Base-by-base conservation (phyloP, 495 filamentous ascomycete genomes). In the Penicillium lagena region DNA sequence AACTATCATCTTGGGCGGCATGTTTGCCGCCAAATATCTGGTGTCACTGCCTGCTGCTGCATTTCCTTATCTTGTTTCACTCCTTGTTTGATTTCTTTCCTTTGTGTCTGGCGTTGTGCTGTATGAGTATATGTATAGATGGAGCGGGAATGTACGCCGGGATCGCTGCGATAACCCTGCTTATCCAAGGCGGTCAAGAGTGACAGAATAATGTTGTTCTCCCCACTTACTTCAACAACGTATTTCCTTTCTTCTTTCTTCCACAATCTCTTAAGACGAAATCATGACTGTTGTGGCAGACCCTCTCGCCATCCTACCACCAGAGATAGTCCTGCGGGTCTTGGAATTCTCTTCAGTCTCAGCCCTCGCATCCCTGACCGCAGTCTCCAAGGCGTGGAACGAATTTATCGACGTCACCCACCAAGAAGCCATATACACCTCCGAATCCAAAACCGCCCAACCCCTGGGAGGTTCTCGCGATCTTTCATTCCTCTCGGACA, bases 371-470 rank as follows among this genome's bases (percentile, higher is more conserved):
- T 56, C 62, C 14, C 53, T 70, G 34, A 64, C 59, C 12, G 45
- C 54, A 1, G 50, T 57, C n/a, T 67, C 64, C 13, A 60, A 58
- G 22, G 62, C 64, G 29, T 70, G 66, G 66, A 62, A 68, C 44
- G 38, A 46, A 35, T 68, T 70, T 43, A 70, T 70, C 50, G 66
- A 70, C 51, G 47, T 58, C 53, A 65, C 63, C 5, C 64, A 70
- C 45, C 66, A 62, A 56, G 54, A 70, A 32, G 58, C 63, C 9
- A 68, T 70, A 50, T 70, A 70, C 45, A 40, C 40, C 22, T 58
- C 60, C 47, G 59, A 61, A 29, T 52, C 49, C 12, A 64, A 58
- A 42, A 59, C 56, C 1, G 22, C 31, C 7, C 55, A 58, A 32
- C 58, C 58, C 2, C 29, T 41, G 8, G 46, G 50, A 22, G 45